Percentiles rank a stretch among this genome's conserved stretches.
Evolutionary conservation across 441 rosid genomes (phyloP).

Genomic region (Biscutella auriculata): DNA sequence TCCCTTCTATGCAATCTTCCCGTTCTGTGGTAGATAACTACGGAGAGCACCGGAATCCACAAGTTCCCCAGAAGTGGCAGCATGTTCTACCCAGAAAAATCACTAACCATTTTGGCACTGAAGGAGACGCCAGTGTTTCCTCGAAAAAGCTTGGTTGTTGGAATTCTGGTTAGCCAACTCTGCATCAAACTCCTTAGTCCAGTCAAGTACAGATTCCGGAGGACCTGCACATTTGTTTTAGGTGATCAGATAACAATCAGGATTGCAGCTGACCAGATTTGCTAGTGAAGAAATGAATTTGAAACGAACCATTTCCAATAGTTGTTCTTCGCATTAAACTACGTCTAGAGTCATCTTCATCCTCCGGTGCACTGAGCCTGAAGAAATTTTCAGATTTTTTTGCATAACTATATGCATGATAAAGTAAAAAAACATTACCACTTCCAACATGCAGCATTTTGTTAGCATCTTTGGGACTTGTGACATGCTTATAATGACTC

Average conservation of each 20-base stretch:
- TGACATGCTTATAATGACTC: no score
- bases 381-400: conserved; percentile 10
- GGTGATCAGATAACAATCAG: conserved; percentile 20
- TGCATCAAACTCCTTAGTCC: conserved; percentile 81
- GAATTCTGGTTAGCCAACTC: conserved; percentile 68
- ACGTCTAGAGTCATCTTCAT: conserved; percentile 56
- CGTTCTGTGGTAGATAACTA: no score
- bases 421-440: not conserved
- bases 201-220: conserved; percentile 75
- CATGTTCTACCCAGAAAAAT: not conserved
- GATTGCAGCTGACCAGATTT: conserved; percentile 14
- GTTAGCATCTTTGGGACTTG: no score
- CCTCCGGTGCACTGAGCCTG: conserved; percentile 88
- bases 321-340: conserved; percentile 73
- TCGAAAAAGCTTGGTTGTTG: conserved; percentile 84
- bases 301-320: conserved; percentile 85
- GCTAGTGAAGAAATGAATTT: conserved; percentile 13
- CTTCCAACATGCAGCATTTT: not conserved
- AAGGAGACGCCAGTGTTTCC: conserved; percentile 98
- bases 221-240: conserved; percentile 47
- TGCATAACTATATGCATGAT: not conserved
- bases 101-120: conserved; percentile 95
- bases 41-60: no score
- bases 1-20: no score
- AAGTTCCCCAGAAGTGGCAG: no score